phyloP scores from a whole-genome alignment of 805 yeast genomes.

The Candida ascalaphidarum region DNA sequence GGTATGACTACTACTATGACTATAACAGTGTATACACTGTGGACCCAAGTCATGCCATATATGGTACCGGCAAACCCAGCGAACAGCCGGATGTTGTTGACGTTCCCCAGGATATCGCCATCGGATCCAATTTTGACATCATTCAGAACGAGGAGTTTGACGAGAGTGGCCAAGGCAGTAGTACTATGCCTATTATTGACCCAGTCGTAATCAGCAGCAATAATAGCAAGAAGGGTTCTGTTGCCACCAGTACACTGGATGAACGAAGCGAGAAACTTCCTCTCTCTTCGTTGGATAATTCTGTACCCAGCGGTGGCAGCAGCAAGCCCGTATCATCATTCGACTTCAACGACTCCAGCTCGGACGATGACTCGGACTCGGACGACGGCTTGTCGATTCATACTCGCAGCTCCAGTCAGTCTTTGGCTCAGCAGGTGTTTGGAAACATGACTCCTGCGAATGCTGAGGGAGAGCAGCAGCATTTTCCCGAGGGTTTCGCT shows the following conservation, averaged over 20 bases:
- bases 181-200: conserved; percentile 19
- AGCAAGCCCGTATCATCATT: too few relatives aligned
- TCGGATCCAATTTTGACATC: conserved; percentile 29
- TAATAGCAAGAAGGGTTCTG: conserved; percentile 1
- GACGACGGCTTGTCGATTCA: conserved; percentile 31
- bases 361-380: conserved; percentile 13
- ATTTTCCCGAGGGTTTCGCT: conserved; percentile 11
- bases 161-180: too few relatives aligned
- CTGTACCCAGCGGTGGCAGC: too few relatives aligned
- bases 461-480: conserved; percentile 7
- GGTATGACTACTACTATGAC: conserved; percentile 72
- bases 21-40: conserved; percentile 68
- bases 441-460: conserved; percentile 11
- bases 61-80: conserved; percentile 17
- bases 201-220: conserved; percentile 7
- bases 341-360: conserved; percentile 10
- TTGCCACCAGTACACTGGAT: too few relatives aligned
- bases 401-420: conserved; percentile 31
- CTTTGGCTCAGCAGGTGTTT: conserved; percentile 35
- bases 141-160: conserved; percentile 17
- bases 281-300: conserved; percentile 10
- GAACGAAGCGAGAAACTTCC: conserved; percentile 8
- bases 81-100: conserved; percentile 34
- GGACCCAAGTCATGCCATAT: conserved; percentile 35
- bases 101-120: conserved; percentile 36